Percentiles rank a stretch among this genome's conserved stretches.
These are phyloP conservation scores for Erysimum cheiri DNA, from an alignment of 441 rosid genomes.

Conservation along the genomic window DNA sequence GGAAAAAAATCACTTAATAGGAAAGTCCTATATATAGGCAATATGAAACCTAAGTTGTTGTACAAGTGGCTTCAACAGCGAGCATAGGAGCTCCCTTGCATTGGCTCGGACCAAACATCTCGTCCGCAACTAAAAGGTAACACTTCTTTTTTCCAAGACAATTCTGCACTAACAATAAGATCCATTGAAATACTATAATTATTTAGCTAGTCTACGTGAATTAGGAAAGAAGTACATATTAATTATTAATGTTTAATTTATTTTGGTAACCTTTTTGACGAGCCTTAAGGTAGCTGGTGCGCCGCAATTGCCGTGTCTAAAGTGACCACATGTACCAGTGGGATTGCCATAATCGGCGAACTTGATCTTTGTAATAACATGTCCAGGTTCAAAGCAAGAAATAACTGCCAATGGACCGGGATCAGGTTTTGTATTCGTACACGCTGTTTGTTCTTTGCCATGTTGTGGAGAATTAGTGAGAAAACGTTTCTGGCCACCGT, in stretches of 20 bases:
- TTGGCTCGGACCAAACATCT: slow-evolving; percentile 37
- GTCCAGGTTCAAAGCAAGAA: slow-evolving; percentile 7
- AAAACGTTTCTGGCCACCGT: slow-evolving; percentile 1
- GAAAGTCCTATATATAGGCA: not conserved
- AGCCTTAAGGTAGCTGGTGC: slow-evolving; percentile 18
- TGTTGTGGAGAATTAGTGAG: slow-evolving; percentile 9
- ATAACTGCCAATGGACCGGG: not conserved
- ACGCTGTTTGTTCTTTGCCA: not conserved
- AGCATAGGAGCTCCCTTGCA: slow-evolving; percentile 22
- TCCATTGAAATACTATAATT: not conserved
- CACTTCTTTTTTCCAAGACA: slow-evolving; percentile 28
- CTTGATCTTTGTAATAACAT: slow-evolving; percentile 26
- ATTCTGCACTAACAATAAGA: slow-evolving; percentile 31
- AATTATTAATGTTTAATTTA: not conserved
- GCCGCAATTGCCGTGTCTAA: slow-evolving; percentile 27
- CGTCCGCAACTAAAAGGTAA: slow-evolving; percentile 30
- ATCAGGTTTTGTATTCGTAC: slow-evolving; percentile 23
- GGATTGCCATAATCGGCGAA: slow-evolving; percentile 41
- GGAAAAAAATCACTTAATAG: not conserved
- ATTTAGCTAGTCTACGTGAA: not conserved
- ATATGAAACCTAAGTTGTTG: slow-evolving; percentile 2
- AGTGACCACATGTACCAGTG: slow-evolving; percentile 29
- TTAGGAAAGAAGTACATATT: too few species aligned
- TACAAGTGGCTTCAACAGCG: slow-evolving; percentile 26
- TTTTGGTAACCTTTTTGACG: slow-evolving; percentile 25